Conservation (phyloP, 768 basidiomycete species). For the Cantharellus anzutake region DNA sequence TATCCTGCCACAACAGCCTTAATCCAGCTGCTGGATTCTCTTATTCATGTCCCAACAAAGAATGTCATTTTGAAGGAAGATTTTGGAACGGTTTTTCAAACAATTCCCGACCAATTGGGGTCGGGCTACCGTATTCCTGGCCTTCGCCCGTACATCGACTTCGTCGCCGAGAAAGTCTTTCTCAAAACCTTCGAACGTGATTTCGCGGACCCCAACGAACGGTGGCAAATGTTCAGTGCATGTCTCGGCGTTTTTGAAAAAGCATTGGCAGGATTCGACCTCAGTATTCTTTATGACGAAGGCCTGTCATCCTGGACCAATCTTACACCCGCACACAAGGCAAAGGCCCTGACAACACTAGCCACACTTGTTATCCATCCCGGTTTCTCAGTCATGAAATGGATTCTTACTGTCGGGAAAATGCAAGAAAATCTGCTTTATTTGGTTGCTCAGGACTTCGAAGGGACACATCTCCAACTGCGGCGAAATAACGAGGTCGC, state of each 20-base stretch:
- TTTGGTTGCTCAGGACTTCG: slow-evolving; percentile 64
- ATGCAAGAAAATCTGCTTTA: slow-evolving; percentile 58
- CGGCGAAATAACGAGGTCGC: slow-evolving; percentile 35
- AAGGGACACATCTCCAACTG: slow-evolving; percentile 47
- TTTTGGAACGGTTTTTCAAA: slow-evolving; percentile 41
- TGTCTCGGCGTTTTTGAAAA: slow-evolving; percentile 76
- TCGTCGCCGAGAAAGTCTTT: slow-evolving; percentile 81
- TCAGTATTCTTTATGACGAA: slow-evolving; percentile 35
- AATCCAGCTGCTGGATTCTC: slow-evolving; percentile 57
- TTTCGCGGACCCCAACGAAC: slow-evolving; percentile 52
- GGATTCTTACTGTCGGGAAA: slow-evolving; percentile 50
- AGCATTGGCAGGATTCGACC: slow-evolving; percentile 59
- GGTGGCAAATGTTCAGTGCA: slow-evolving; percentile 75
- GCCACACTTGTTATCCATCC: slow-evolving; percentile 42
- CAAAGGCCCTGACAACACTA: slow-evolving; percentile 16
- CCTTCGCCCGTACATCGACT: slow-evolving; percentile 63
- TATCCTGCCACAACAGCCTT: slow-evolving; percentile 88
- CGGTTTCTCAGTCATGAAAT: slow-evolving; percentile 70
- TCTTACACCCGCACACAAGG: neutral
- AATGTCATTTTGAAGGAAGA: slow-evolving; percentile 40
- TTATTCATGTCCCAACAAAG: slow-evolving; percentile 69
- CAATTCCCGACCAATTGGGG: slow-evolving; percentile 64
- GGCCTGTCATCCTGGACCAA: neutral
- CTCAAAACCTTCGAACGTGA: slow-evolving; percentile 55
- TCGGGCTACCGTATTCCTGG: slow-evolving; percentile 66